Percentiles rank a stretch among this genome's conserved stretches.
Conservation (phyloP, 129 eudicot genomes). For the Flaveria brownii region DNA sequence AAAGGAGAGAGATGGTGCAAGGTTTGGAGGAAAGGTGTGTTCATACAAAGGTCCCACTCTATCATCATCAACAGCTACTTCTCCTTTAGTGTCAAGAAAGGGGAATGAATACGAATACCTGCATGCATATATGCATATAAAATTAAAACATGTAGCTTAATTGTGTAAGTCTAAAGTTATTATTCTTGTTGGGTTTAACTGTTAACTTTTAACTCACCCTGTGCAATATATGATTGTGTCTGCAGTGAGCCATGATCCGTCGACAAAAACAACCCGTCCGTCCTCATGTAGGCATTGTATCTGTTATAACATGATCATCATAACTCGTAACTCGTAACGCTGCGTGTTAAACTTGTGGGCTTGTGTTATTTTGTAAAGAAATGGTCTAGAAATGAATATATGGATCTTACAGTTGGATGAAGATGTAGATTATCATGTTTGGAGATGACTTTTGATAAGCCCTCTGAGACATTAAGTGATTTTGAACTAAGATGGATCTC, state of each 20-base stretch:
- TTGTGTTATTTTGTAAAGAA: background rate
- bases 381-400: background rate
- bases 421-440: slow-evolving; percentile 66
- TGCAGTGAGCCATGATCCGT: slow-evolving; percentile 58
- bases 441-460: slow-evolving; percentile 72
- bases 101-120: slow-evolving; percentile 94
- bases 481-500: slow-evolving; percentile 74
- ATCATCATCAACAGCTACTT: slow-evolving; percentile 67
- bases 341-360: background rate
- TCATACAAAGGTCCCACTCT: slow-evolving; percentile 94
- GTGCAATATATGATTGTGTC: slow-evolving; percentile 93
- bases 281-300: slow-evolving; percentile 72
- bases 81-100: slow-evolving; percentile 97
- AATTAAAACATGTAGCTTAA: slow-evolving; percentile 9
- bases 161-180: slow-evolving; percentile 1
- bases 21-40: slow-evolving; percentile 88
- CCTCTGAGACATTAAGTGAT: slow-evolving; percentile 54
- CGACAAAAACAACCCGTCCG: slow-evolving; percentile 66
- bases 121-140: slow-evolving; percentile 35
- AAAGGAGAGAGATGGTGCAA: slow-evolving; percentile 91
- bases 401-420: slow-evolving; percentile 55
- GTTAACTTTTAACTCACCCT: slow-evolving; percentile 48
- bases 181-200: slow-evolving; percentile 10
- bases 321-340: background rate
- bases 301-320: slow-evolving; percentile 47